phyloP scores from a whole-genome alignment of 2,329 filamentous ascomycete genomes.

The Cryphonectria parasitica region DNA sequence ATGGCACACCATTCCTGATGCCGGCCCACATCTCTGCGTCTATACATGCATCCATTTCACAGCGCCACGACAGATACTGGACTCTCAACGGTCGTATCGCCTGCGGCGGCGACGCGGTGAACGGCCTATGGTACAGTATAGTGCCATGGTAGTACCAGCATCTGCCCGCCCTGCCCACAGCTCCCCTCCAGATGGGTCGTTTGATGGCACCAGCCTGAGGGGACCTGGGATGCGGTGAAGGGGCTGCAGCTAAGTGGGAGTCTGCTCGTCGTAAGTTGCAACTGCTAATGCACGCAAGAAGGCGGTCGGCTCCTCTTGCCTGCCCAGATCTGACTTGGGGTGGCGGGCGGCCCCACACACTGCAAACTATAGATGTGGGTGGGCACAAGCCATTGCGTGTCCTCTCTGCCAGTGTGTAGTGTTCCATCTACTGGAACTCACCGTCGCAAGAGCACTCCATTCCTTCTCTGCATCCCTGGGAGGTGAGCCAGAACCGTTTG shows the following conservation, averaged over 20 bases:
- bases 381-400: background rate
- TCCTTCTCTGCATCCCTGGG: background rate
- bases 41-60: background rate
- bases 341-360: background rate
- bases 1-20: background rate
- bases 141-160: background rate
- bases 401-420: background rate
- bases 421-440: background rate
- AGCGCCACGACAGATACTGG: background rate
- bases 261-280: background rate
- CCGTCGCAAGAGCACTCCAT: background rate
- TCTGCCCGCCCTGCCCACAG: background rate
- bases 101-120: background rate
- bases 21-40: background rate
- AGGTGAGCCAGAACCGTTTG: background rate
- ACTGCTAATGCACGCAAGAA: slow-evolving; percentile 12
- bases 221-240: slow-evolving; percentile 30
- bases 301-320: slow-evolving; percentile 17
- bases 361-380: background rate
- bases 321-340: slow-evolving; percentile 11
- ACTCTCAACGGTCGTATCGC: background rate
- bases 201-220: background rate
- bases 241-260: slow-evolving; percentile 18
- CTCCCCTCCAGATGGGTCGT: background rate
- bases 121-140: background rate